Percentiles rank a stretch among this genome's conserved stretches.
These are phyloP conservation scores for Fusarium sp. DNA, from an alignment of 2,329 filamentous ascomycete species.

Conservation along the genomic window DNA sequence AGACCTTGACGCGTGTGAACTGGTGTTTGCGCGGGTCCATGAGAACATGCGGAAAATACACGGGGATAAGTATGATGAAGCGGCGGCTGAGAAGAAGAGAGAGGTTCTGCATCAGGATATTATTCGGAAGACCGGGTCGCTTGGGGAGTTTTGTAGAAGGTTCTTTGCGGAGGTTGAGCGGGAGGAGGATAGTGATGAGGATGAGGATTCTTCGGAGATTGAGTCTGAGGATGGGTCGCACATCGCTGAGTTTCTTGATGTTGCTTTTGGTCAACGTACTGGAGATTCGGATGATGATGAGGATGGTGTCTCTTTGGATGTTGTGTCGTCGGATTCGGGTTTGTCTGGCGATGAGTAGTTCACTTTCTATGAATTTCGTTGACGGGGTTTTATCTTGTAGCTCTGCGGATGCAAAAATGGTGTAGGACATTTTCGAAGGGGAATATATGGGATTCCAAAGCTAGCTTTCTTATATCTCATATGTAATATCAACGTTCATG, in stretches of 20 bases:
- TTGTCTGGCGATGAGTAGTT: background rate
- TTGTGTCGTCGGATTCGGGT: background rate
- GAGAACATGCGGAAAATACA: background rate
- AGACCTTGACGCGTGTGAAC: background rate
- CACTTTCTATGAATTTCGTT: fast-evolving
- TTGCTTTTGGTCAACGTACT: background rate
- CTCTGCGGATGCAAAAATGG: fast-evolving
- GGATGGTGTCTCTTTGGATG: background rate
- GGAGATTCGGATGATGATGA: no score
- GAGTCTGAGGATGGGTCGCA: background rate
- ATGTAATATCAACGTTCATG: no score
- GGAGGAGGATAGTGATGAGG: background rate
- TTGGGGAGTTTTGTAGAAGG: background rate
- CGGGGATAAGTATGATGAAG: background rate
- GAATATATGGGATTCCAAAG: fast-evolving
- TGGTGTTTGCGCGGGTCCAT: background rate
- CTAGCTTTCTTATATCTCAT: background rate
- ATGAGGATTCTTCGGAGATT: background rate
- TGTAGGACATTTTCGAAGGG: fast-evolving
- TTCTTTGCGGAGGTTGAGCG: background rate
- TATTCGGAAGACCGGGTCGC: background rate
- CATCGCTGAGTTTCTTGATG: background rate
- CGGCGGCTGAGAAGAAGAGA: background rate
- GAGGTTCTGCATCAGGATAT: background rate
- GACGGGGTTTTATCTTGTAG: fast-evolving